Percentiles rank a stretch among this genome's conserved stretches.
Conservation (phyloP, 352 stramenopile genomes). For the Phytophthora boehmeriae region DNA sequence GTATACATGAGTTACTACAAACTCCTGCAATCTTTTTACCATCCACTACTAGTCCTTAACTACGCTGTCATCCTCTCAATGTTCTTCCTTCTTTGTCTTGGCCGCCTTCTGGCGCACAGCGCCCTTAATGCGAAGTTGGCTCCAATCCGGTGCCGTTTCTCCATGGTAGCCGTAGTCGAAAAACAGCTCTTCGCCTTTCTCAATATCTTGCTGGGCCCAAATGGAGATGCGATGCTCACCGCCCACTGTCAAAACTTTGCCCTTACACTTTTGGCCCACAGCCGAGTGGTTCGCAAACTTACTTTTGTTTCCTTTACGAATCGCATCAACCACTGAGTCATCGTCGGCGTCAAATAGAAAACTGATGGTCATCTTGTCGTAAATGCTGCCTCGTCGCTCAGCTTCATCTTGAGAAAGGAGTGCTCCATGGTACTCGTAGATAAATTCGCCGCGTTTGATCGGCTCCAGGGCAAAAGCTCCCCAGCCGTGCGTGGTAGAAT, state of each 20-base stretch:
- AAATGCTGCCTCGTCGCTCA: conserved; percentile 78
- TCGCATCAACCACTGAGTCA: conserved; percentile 91
- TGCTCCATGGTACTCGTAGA: conserved; percentile 72
- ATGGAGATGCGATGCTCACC: conserved; percentile 92
- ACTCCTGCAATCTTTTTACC: not conserved
- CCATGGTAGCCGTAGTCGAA: conserved; percentile 77
- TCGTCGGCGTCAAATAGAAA: conserved; percentile 94
- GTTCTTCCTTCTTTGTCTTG: conserved; percentile 31
- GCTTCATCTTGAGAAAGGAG: conserved; percentile 76
- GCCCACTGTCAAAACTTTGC: conserved; percentile 81
- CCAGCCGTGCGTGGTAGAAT: conserved; percentile 70
- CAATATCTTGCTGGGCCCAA: conserved; percentile 90
- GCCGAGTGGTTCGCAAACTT: conserved; percentile 88
- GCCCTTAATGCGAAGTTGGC: conserved; percentile 57
- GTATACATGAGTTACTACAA: too few species aligned
- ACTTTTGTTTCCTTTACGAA: conserved; percentile 93
- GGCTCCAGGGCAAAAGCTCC: conserved; percentile 63
- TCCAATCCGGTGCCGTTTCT: conserved; percentile 68
- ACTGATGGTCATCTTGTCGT: conserved; percentile 85
- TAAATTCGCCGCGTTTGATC: conserved; percentile 70
- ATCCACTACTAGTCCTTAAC: not conserved
- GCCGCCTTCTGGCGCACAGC: conserved; percentile 21
- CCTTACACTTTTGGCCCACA: conserved; percentile 76
- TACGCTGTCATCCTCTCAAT: conserved; percentile 10
- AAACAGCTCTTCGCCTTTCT: conserved; percentile 74